Evolutionary conservation across 768 basidiomycete genomes (phyloP).

Genomic region (Scleroderma bovista): DNA sequence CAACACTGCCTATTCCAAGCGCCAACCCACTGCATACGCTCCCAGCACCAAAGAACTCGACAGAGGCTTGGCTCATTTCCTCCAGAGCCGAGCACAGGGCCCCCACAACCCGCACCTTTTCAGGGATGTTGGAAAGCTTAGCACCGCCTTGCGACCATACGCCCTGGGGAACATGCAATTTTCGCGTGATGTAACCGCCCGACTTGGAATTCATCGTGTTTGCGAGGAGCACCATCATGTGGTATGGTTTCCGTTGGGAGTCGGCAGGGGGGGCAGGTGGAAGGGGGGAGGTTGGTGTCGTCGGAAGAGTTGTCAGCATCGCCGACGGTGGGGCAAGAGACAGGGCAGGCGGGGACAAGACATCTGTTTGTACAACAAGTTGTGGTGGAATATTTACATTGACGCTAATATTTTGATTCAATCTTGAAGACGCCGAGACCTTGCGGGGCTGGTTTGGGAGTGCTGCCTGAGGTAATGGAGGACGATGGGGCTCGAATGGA

Average conservation of each 20-base stretch:
- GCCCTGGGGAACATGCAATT: conserved; percentile 81
- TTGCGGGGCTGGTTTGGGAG: conserved; percentile 47
- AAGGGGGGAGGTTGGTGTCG: conserved; percentile 73
- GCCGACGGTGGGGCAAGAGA: conserved; percentile 42
- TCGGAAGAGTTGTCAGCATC: conserved; percentile 54
- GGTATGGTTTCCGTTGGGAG: conserved; percentile 78
- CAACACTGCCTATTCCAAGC: conserved; percentile 70
- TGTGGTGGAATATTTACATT: conserved; percentile 45
- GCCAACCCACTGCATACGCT: conserved; percentile 71
- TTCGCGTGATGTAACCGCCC: conserved; percentile 85
- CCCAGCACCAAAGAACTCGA: conserved; percentile 71
- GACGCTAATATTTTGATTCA: conserved; percentile 41
- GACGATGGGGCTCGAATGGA: conserved; percentile 44
- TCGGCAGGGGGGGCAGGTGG: conserved; percentile 70
- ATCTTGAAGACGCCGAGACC: conserved; percentile 54
- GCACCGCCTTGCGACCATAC: conserved; percentile 91
- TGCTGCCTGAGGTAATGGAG: conserved; percentile 43
- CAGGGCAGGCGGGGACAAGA: conserved; percentile 35
- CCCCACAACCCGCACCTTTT: conserved; percentile 83
- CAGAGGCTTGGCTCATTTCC: conserved; percentile 66
- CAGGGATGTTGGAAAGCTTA: conserved; percentile 73
- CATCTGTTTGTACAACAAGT: conserved; percentile 47
- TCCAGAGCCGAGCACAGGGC: conserved; percentile 75
- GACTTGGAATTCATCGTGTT: conserved; percentile 73
- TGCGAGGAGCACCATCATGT: conserved; percentile 79